These are phyloP conservation scores for Yamadazyma spencermartinsiae DNA, from an alignment of 1,139 yeast genomes.

Conservation along the genomic window DNA sequence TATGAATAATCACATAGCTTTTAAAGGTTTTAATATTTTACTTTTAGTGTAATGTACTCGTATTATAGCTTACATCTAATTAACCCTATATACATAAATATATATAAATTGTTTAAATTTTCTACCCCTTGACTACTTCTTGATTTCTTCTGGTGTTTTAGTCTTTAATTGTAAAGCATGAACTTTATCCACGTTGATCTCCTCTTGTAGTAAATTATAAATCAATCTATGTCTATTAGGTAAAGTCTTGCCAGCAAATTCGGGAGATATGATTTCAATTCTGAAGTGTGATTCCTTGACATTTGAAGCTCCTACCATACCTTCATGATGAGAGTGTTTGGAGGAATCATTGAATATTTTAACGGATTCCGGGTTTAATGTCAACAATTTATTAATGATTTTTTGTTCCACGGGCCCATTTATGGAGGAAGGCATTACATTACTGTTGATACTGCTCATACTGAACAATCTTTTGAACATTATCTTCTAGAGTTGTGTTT, in stretches of 20 bases:
- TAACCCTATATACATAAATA: constrained; percentile 1
- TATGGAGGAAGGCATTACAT: constrained; percentile 17
- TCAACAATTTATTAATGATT: constrained; percentile 28
- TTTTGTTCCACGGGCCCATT: constrained; percentile 59
- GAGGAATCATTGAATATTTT: constrained; percentile 78
- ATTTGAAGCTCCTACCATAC: constrained; percentile 73
- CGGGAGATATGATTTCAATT: constrained; percentile 67
- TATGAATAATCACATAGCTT: not conserved
- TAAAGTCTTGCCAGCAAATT: constrained; percentile 63
- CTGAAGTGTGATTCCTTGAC: constrained; percentile 84
- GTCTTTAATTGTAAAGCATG: constrained; percentile 91
- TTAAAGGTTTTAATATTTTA: not conserved
- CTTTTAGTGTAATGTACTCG: not conserved
- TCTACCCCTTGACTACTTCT: constrained; percentile 14
- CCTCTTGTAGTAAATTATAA: constrained; percentile 69
- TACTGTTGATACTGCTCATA: constrained; percentile 8
- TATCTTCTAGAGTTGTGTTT: not conserved
- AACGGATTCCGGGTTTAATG: constrained; percentile 52
- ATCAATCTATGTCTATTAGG: constrained; percentile 82
- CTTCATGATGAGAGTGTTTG: constrained; percentile 87
- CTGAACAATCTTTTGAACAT: constrained; percentile 11
- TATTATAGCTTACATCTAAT: not conserved
- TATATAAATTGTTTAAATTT: constrained; percentile 1
- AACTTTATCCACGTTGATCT: constrained; percentile 67
- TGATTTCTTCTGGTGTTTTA: constrained; percentile 67